Evolutionary conservation across 495 filamentous ascomycete genomes (phyloP), one percentile per base, ranked within the genome.

Genomic region (Penicillium salamii): DNA sequence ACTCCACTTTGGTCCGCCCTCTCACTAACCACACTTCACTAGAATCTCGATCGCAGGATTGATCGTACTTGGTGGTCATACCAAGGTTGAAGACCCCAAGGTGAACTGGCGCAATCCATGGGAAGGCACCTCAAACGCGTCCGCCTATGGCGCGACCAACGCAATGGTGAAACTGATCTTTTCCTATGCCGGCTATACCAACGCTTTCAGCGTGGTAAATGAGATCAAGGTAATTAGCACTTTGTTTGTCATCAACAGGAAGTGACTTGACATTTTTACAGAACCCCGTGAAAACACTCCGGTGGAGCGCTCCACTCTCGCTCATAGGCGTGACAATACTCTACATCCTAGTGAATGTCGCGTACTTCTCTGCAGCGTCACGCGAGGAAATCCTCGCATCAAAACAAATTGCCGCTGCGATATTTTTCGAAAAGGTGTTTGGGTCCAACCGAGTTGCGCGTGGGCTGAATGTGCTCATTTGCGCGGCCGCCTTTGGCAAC

Each of bases 171-270:
- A 80, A 41, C 74, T 87, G 32, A 75, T 84, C 21, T 86, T 84
- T 52, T 77, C 83, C 0, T 87, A 85, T 52, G 55, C 69, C 1
- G 83, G 84, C 0, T 87, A 79, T 45, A 55, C 58, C 13, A 85
- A 86, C 50, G 79, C 82, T 1, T 85, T 85, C 56, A 79, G 79
- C 44, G 67, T 87, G 15, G 79, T 83, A 31, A 84, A 84, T 51
- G 84, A 87, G 59, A 75, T 86, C 47, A 82, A 78, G 62, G 72
- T 78, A 41, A 8, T 4, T n/a, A 4, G 36, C 29, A 53, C 26
- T 12, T 23, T 24, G 4, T 28, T 11, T 47, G 33, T 26, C 23
- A 26, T 26, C 23, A 26, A 26, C 8, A 26, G 8, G 23, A 8
- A 26, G n/a, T 26, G 23, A 26, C 49, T 39, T 44, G 18, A 42